phyloP scores from a whole-genome alignment of 371 early-diverging fungal genomes.

The Mortierella sp. region DNA sequence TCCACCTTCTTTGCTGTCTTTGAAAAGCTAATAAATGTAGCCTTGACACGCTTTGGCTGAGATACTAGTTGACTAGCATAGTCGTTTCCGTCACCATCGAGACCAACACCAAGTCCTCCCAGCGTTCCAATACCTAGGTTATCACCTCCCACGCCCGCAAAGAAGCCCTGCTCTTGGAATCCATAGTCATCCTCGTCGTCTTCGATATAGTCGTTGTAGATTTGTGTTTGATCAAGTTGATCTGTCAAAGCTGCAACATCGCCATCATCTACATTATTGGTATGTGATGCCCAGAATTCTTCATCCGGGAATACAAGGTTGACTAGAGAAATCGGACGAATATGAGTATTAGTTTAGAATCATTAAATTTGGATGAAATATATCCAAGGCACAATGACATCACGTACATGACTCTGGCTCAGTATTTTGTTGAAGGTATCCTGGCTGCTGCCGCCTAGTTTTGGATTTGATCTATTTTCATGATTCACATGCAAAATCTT shows the following conservation, averaged over 20 bases:
- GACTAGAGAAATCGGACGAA: conserved; percentile 5
- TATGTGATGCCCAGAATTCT: conserved; percentile 54
- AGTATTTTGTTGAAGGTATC: conserved; percentile 20
- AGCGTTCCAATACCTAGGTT: conserved; percentile 4
- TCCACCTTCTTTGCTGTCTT: conserved; percentile 93
- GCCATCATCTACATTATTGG: conserved; percentile 35
- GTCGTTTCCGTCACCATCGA: conserved; percentile 63
- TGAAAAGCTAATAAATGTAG: conserved; percentile 85
- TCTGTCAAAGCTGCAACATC: conserved; percentile 44
- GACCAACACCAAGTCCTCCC: conserved; percentile 28
- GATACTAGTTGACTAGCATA: conserved; percentile 62
- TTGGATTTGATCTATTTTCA: conserved; percentile 40
- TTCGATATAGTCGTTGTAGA: conserved; percentile 52
- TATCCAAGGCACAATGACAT: neutral
- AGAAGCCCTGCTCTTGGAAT: conserved; percentile 40
- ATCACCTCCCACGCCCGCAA: conserved; percentile 26
- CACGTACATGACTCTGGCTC: conserved; percentile 40
- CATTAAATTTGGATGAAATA: neutral
- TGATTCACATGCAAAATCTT: neutral
- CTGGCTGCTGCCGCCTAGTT: conserved; percentile 26
- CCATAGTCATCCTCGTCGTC: conserved; percentile 55
- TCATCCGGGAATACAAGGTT: conserved; percentile 49
- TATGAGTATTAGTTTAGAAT: neutral
- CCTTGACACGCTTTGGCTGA: conserved; percentile 74
- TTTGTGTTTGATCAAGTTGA: conserved; percentile 56